phyloP scores from a whole-genome alignment of 352 stramenopile genomes.

The Phytophthora palmivora region DNA sequence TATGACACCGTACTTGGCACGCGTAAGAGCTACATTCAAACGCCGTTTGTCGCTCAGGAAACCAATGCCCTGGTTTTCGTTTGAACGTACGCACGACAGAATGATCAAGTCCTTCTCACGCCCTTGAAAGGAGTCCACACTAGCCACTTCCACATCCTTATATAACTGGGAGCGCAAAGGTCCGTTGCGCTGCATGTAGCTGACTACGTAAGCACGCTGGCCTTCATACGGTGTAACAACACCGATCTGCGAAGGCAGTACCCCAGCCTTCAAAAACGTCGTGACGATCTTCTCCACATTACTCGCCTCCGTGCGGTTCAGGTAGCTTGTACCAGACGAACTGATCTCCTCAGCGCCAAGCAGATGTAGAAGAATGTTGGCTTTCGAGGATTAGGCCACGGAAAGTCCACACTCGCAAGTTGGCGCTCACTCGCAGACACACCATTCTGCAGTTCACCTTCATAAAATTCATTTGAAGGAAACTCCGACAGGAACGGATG shows the following conservation, averaged over 20 bases:
- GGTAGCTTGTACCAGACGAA: constrained; percentile 97
- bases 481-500: constrained; percentile 99
- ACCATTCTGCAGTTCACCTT: constrained; percentile 98
- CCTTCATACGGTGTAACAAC: constrained; percentile 99
- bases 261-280: constrained; percentile 94
- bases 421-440: constrained; percentile 95
- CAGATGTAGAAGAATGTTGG: constrained; percentile 99
- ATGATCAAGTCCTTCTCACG: constrained; percentile 99
- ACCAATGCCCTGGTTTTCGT: constrained; percentile 98
- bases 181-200: constrained; percentile 98
- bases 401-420: constrained; percentile 92
- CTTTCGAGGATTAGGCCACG: constrained; percentile 97
- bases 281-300: constrained; percentile 99
- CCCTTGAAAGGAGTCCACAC: constrained; percentile 99
- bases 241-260: constrained; percentile 93
- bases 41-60: constrained; percentile 98
- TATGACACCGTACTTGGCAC: constrained; percentile 98
- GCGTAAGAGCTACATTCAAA: constrained; percentile 99
- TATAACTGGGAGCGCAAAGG: constrained; percentile 94
- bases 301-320: constrained; percentile 98
- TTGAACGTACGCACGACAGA: constrained; percentile 98
- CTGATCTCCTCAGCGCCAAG: constrained; percentile 97
- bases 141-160: constrained; percentile 98
- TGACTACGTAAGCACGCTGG: constrained; percentile 98
- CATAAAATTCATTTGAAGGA: constrained; percentile 99